Conservation (phyloP, 371 early-diverging fungal species). For the Rhizopus microsporus region DNA sequence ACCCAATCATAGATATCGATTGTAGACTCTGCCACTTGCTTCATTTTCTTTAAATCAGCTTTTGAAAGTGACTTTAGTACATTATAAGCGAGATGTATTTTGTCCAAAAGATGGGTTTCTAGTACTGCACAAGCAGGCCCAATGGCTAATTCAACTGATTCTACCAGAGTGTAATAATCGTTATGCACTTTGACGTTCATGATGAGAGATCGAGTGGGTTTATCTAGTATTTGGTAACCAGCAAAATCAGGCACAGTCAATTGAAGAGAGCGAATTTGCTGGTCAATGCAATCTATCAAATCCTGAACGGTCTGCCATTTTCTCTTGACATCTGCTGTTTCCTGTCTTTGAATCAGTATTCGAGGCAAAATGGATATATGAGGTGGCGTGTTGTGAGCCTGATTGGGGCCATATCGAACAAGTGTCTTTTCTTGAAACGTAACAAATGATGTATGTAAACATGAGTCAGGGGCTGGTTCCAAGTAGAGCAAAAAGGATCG, state of each 20-base stretch:
- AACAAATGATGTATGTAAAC: slow-evolving; percentile 27
- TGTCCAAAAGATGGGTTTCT: slow-evolving; percentile 27
- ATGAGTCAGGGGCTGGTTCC: slow-evolving; percentile 28
- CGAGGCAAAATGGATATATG: slow-evolving; percentile 27
- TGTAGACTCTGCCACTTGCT: slow-evolving; percentile 23
- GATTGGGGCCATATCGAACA: slow-evolving; percentile 33
- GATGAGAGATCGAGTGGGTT: slow-evolving; percentile 28
- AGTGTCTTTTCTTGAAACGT: slow-evolving; percentile 32
- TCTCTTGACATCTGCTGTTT: slow-evolving; percentile 16
- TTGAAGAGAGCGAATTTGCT: slow-evolving; percentile 13
- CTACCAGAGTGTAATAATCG: slow-evolving; percentile 18
- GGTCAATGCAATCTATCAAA: slow-evolving; percentile 16
- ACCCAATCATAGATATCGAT: slow-evolving; percentile 36
- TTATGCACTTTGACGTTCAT: slow-evolving; percentile 22
- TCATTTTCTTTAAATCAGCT: slow-evolving; percentile 24
- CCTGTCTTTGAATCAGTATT: slow-evolving; percentile 26
- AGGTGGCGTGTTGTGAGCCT: slow-evolving; percentile 31
- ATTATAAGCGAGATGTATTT: slow-evolving; percentile 34
- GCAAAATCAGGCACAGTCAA: slow-evolving; percentile 27
- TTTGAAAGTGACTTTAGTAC: slow-evolving; percentile 24
- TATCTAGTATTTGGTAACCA: slow-evolving; percentile 29
- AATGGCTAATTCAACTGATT: slow-evolving; percentile 20
- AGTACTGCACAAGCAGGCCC: slow-evolving; percentile 13
- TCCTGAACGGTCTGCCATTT: slow-evolving; percentile 31
- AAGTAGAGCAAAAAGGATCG: slow-evolving; percentile 33